A percentile compares a stretch with the other conserved stretches of the same genome.
phyloP scores from a whole-genome alignment of 495 filamentous ascomycete genomes.

The Neurospora sp. region DNA sequence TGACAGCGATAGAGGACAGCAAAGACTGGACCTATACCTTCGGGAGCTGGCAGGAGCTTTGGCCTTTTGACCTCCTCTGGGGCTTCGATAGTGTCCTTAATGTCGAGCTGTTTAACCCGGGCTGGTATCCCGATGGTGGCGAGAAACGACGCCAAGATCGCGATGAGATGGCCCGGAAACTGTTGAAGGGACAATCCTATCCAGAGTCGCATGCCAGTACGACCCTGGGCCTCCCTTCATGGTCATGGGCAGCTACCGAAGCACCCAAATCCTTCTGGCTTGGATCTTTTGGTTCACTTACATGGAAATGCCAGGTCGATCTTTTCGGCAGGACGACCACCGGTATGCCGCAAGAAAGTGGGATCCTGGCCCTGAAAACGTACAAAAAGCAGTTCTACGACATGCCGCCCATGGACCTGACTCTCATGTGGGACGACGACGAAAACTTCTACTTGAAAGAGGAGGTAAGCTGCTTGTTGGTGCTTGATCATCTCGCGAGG shows the following conservation, averaged over 20 bases:
- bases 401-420: neutral
- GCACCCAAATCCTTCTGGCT: neutral
- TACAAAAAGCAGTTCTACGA: neutral
- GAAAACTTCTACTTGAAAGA: neutral
- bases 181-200: neutral
- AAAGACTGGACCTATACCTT: neutral
- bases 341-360: neutral
- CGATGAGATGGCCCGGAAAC: neutral
- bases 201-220: neutral
- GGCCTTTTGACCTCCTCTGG: neutral
- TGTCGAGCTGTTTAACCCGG: neutral
- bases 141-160: neutral
- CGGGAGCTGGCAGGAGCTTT: neutral
- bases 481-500: neutral
- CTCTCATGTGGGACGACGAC: neutral
- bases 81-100: neutral
- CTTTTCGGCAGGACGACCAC: neutral
- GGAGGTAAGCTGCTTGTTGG: neutral
- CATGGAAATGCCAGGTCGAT: neutral
- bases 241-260: neutral
- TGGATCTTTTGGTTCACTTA: neutral
- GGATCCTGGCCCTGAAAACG: neutral
- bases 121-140: neutral
- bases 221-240: neutral
- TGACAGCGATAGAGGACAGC: neutral